A percentile compares a stretch with the other conserved stretches of the same genome.
Conservation (phyloP, 2,329 filamentous ascomycete species). For the Seiridium cupressi region DNA sequence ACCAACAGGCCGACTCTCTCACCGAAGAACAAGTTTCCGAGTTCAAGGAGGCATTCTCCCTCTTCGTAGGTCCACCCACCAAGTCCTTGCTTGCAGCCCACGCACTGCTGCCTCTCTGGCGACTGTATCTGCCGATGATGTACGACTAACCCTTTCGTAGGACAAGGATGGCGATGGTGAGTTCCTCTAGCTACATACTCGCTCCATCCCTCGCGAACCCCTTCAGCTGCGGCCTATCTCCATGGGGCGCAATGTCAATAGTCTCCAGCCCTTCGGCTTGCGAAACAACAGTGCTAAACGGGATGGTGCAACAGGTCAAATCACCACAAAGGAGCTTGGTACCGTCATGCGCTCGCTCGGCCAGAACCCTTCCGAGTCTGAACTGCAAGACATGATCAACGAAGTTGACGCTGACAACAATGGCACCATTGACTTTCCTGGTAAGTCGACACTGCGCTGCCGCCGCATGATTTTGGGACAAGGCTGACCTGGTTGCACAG, state of each 20-base stretch:
- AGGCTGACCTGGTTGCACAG: slow-evolving; percentile 43
- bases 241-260: not conserved
- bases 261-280: not conserved
- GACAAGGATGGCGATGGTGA: slow-evolving; percentile 91
- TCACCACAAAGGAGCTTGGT: slow-evolving; percentile 86
- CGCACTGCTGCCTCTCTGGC: not conserved
- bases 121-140: slow-evolving; percentile 14
- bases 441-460: slow-evolving; percentile 45
- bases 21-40: slow-evolving; percentile 99
- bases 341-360: slow-evolving; percentile 89
- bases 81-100: not conserved
- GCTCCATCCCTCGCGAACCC: not conserved
- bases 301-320: slow-evolving; percentile 64
- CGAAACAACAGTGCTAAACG: not conserved
- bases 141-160: slow-evolving; percentile 40
- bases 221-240: not conserved
- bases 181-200: slow-evolving; percentile 25
- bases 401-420: slow-evolving; percentile 92
- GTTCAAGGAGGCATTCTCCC: slow-evolving; percentile 99
- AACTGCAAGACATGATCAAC: slow-evolving; percentile 93
- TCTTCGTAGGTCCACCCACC: slow-evolving; percentile 74
- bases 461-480: not conserved
- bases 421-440: slow-evolving; percentile 87
- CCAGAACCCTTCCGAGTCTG: slow-evolving; percentile 86
- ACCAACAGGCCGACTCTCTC: slow-evolving; percentile 83